Evolutionary conservation across 345 rosid species (phyloP).

Genomic region (Rhizophora mangle): DNA sequence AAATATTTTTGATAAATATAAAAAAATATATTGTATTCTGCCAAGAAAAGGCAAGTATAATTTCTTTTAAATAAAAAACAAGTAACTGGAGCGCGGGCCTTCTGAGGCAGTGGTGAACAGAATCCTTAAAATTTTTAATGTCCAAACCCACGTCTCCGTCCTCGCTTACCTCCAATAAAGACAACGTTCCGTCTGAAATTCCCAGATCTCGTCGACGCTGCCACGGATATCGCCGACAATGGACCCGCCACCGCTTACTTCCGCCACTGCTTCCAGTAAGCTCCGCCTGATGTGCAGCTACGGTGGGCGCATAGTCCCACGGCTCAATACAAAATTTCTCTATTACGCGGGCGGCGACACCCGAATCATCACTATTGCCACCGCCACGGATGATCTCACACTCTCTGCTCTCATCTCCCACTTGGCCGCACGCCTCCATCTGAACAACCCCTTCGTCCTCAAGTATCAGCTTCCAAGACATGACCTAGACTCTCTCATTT

Average conservation of each 20-base stretch:
- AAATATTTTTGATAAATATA: too few species aligned
- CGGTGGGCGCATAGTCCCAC: constrained; percentile 59
- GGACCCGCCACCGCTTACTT: background rate
- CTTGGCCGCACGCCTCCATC: constrained; percentile 33
- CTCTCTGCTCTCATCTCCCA: constrained; percentile 36
- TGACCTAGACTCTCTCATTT: constrained; percentile 49
- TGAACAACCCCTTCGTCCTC: constrained; percentile 30
- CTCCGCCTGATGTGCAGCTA: constrained; percentile 81
- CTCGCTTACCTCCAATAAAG: too few species aligned
- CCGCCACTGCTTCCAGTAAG: constrained; percentile 22
- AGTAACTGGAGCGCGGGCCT: too few species aligned
- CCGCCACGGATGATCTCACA: constrained; percentile 16
- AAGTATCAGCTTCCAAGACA: constrained; percentile 51
- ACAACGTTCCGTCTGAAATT: too few species aligned
- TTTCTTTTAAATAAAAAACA: too few species aligned
- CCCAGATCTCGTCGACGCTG: background rate
- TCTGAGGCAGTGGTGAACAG: too few species aligned
- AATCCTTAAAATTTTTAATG: too few species aligned
- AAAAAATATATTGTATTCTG: too few species aligned
- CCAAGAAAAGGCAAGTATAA: too few species aligned
- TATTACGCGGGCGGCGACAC: constrained; percentile 52
- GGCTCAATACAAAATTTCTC: constrained; percentile 46
- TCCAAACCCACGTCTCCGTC: too few species aligned
- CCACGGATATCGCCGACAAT: background rate
- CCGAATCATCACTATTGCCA: constrained; percentile 43